These are phyloP conservation scores for Podospora pseudoanserina DNA, from an alignment of 495 filamentous ascomycete species.

Conservation along the genomic window DNA sequence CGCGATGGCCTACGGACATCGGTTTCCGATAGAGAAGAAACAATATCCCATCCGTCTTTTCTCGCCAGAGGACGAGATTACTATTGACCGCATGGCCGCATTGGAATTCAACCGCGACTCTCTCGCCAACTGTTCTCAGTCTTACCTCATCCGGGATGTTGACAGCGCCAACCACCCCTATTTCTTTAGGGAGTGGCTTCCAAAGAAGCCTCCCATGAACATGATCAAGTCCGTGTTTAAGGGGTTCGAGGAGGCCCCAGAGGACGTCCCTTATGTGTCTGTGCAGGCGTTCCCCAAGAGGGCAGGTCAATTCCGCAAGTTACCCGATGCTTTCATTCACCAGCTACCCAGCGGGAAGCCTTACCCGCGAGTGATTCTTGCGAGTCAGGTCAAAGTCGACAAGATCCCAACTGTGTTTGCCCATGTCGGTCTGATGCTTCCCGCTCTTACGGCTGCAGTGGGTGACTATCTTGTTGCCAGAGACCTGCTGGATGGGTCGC, in stretches of 20 bases:
- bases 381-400: conserved; percentile 40
- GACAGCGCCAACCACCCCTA: conserved; percentile 26
- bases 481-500: conserved; percentile 56
- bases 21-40: conserved; percentile 30
- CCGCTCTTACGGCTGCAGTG: conserved; percentile 68
- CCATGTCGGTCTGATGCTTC: conserved; percentile 67
- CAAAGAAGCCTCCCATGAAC: conserved; percentile 36
- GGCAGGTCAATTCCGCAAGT: conserved; percentile 56
- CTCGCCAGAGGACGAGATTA: conserved; percentile 19
- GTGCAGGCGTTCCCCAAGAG: conserved; percentile 52
- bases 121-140: conserved; percentile 14
- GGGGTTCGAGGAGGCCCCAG: conserved; percentile 29
- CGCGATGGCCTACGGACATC: conserved; percentile 47
- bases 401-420: conserved; percentile 57
- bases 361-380: conserved; percentile 36
- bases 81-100: conserved; percentile 16
- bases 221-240: conserved; percentile 21
- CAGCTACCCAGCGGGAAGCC: conserved; percentile 27
- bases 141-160: conserved; percentile 35
- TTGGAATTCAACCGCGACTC: conserved; percentile 12
- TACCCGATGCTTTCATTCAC: conserved; percentile 7
- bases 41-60: conserved; percentile 41
- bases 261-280: conserved; percentile 47
- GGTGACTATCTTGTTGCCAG: conserved; percentile 62
- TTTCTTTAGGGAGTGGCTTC: conserved; percentile 33